A percentile compares a stretch with the other conserved stretches of the same genome.
These are phyloP conservation scores for Anastatica hierochuntica DNA, from an alignment of 345 rosid genomes.

Conservation along the genomic window DNA sequence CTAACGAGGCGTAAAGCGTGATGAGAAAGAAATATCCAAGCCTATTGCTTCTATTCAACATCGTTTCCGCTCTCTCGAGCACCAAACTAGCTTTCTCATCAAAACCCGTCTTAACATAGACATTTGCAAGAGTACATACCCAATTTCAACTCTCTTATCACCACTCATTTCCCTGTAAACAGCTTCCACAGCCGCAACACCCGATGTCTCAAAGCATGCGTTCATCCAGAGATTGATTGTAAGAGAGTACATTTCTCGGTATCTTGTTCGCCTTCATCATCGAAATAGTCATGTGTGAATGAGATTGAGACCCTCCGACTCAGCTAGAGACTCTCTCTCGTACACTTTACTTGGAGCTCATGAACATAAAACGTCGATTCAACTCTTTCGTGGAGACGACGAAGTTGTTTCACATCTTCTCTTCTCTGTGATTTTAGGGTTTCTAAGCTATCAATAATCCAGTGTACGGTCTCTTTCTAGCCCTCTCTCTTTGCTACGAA, in stretches of 20 bases:
- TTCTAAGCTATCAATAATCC: too few species aligned
- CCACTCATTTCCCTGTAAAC: constrained; percentile 41
- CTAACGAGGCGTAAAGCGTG: constrained; percentile 32
- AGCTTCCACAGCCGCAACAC: constrained; percentile 28
- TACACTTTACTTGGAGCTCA: too few species aligned
- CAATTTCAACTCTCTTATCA: constrained; percentile 40
- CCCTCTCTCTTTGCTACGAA: too few species aligned
- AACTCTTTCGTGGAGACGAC: too few species aligned
- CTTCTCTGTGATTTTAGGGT: too few species aligned
- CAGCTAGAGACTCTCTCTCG: too few species aligned
- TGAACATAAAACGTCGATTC: too few species aligned
- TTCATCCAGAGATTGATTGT: constrained; percentile 67
- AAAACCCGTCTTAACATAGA: constrained; percentile 36
- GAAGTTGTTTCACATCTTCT: too few species aligned
- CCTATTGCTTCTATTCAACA: constrained; percentile 27
- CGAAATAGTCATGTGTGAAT: constrained; percentile 35
- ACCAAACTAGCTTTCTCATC: constrained; percentile 34
- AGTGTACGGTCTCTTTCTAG: too few species aligned
- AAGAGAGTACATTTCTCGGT: constrained; percentile 42
- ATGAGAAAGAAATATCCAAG: constrained; percentile 48
- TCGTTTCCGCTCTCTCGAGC: constrained; percentile 37
- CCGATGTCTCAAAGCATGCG: constrained; percentile 26
- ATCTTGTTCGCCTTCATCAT: constrained; percentile 47
- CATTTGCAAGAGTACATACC: constrained; percentile 38
- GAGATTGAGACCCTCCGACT: too few species aligned